Base-by-base conservation (phyloP, 345 rosid genomes). In the Clarkia xantiana region DNA sequence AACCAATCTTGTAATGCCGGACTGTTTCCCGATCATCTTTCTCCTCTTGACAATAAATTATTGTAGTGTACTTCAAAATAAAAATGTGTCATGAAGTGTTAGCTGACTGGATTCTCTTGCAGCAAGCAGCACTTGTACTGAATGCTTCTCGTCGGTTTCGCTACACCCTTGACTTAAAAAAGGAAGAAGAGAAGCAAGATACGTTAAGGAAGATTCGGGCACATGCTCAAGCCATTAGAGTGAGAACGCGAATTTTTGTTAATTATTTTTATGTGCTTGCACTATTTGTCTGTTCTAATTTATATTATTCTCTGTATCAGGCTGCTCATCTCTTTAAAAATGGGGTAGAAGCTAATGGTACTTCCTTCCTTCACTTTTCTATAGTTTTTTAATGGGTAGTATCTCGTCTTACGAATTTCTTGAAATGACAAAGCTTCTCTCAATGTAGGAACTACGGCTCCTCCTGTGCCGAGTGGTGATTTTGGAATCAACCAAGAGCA, bases 71-170 rank as follows among this genome's bases (percentile, higher is more conserved):
- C n/a, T n/a, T 18, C n/a, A 17, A 44, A 6, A 36, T 40, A 49
- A 40, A 16, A 45, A 44, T 39, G 18, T 55, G 6, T n/a, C 34
- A 38, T 22, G 45, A 41, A 34, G 22, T 47, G 36, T 29, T 17
- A 22, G 34, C 18, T 55, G 4, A 50, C 62, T 58, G 38, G 39
- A 14, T 57, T 39, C 45, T 29, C 18, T 52, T 65, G 67, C 65
- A 91, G 99, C 99, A 76, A 87, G 99, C 99, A 9, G 94, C 95
- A 3, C 82, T 91, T 45, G 99, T 91, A 53, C 74, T 91, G 47
- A 91, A 91, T 48, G 99, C 99, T 57, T 91, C 96, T 53, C 87
- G 99, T 51, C 80, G 99, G 9, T 91, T 91, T 47, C 78, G 99
- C 22, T 91, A 91, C 65, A 91, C 99, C 46, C 71, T 91, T 66